Percentiles rank a stretch among this genome's conserved stretches.
phyloP scores from a whole-genome alignment of 805 yeast species.

The Ogataea zsoltii region DNA sequence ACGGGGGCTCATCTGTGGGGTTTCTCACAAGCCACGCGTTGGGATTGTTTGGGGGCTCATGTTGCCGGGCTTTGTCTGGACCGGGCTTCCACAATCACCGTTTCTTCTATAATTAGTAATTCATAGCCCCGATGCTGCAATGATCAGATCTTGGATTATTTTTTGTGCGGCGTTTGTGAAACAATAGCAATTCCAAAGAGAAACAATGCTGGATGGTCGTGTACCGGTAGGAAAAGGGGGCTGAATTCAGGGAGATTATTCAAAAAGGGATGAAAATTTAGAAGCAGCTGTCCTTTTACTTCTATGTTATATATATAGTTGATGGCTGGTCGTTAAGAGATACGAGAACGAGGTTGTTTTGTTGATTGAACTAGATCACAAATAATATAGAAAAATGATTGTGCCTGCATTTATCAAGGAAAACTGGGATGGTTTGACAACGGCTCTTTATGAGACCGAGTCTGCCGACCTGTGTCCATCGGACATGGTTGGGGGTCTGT shows the following conservation, averaged over 20 bases:
- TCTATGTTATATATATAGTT: background rate
- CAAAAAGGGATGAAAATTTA: background rate
- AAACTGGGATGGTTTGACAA: constrained; percentile 16
- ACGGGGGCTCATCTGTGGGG: too few relatives aligned
- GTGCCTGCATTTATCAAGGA: constrained; percentile 24
- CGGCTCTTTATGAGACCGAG: constrained; percentile 2
- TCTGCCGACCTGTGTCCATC: constrained; percentile 24
- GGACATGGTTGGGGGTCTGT: constrained; percentile 13
- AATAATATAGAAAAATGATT: constrained; percentile 9
- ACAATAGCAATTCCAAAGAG: too few relatives aligned
- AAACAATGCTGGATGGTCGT: too few relatives aligned
- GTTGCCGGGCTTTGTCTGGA: background rate
- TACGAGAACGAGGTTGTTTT: background rate
- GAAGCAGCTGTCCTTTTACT: constrained; percentile 2
- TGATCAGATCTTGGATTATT: background rate
- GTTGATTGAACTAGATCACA: background rate
- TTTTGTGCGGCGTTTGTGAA: background rate
- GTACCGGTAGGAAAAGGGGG: constrained; percentile 14
- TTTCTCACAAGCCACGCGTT: too few relatives aligned
- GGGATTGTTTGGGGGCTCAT: too few relatives aligned
- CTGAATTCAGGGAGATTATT: constrained; percentile 5
- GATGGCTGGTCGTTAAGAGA: background rate
- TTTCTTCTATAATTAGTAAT: background rate
- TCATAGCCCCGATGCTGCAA: background rate
- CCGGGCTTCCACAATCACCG: background rate